These are phyloP conservation scores for Tolypocladium cylindrosporum DNA, from an alignment of 2,329 filamentous ascomycete genomes.

Conservation along the genomic window DNA sequence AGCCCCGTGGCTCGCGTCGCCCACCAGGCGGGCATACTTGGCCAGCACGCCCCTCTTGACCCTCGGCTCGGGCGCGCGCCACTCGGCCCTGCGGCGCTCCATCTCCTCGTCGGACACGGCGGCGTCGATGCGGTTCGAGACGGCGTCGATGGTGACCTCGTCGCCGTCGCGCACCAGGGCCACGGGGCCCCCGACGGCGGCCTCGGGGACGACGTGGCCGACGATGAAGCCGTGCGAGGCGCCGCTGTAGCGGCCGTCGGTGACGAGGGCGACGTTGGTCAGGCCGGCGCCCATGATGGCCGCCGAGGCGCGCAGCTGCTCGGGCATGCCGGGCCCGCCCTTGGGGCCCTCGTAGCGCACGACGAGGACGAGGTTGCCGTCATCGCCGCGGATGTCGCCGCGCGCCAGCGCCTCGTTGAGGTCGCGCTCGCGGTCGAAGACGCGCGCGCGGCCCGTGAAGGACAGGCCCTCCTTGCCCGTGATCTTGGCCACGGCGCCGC, in stretches of 20 bases:
- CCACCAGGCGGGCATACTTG: conserved; percentile 81
- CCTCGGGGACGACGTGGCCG: conserved; percentile 86
- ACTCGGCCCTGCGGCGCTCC: conserved; percentile 48
- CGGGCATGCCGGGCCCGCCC: conserved; percentile 92
- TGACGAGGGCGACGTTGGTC: conserved; percentile 81
- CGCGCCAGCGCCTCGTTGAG: conserved; percentile 69
- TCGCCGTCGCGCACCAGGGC: conserved; percentile 75
- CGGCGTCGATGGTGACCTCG: conserved; percentile 75
- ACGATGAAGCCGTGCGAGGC: conserved; percentile 90
- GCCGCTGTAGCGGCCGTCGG: conserved; percentile 82
- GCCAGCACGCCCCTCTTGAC: conserved; percentile 78
- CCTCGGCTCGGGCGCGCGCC: conserved; percentile 60
- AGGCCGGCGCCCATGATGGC: conserved; percentile 89
- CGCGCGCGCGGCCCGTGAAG: conserved; percentile 71
- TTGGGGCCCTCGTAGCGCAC: conserved; percentile 92
- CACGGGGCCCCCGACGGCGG: conserved; percentile 79
- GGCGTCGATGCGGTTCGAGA: conserved; percentile 63
- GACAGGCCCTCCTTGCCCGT: conserved; percentile 84
- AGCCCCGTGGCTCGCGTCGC: conserved; percentile 84
- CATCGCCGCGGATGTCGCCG: conserved; percentile 39
- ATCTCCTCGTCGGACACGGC: conserved; percentile 63
- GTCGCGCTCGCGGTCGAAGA: conserved; percentile 78
- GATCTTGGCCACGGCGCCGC: conserved; percentile 89
- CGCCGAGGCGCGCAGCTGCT: conserved; percentile 79
- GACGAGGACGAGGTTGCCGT: conserved; percentile 77